These are phyloP conservation scores for Edaphochlamys debaryana DNA, from an alignment of 139 green algal genomes.

Conservation along the genomic window DNA sequence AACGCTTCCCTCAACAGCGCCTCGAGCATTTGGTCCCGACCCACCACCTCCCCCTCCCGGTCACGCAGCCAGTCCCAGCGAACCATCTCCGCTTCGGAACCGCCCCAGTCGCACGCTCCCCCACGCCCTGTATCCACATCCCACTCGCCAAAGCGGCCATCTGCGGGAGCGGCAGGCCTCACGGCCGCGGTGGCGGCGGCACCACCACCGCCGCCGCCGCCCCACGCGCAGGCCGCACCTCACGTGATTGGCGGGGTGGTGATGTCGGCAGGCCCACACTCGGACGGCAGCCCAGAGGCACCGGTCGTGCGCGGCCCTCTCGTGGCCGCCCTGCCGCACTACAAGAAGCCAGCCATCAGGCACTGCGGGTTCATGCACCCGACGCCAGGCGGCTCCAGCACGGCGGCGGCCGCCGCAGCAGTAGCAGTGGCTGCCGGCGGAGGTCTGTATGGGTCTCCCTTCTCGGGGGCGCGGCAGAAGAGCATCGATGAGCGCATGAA, in stretches of 20 bases:
- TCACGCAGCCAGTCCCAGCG: background rate
- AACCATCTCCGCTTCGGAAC: background rate
- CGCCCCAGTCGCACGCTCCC: too few species aligned
- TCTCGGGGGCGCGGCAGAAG: background rate
- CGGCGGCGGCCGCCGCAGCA: too few species aligned
- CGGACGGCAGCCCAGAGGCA: background rate
- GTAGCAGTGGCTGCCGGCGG: background rate
- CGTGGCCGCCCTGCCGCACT: background rate
- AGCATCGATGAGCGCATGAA: background rate
- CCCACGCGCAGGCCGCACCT: too few species aligned
- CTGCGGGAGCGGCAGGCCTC: too few species aligned
- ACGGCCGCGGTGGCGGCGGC: too few species aligned
- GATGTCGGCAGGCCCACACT: background rate
- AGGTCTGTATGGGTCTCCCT: background rate
- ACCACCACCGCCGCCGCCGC: too few species aligned
- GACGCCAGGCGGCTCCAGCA: background rate
- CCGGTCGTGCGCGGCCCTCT: background rate
- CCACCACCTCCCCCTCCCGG: slow-evolving; percentile 3
- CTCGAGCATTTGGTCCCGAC: background rate
- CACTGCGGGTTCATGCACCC: slow-evolving; percentile 10
- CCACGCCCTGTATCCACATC: too few species aligned
- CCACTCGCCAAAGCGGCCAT: background rate
- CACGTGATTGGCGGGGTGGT: background rate
- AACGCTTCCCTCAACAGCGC: background rate
- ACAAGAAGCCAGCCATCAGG: background rate